phyloP scores from a whole-genome alignment of 208 protist genomes.

The Crithidia thermophila region DNA sequence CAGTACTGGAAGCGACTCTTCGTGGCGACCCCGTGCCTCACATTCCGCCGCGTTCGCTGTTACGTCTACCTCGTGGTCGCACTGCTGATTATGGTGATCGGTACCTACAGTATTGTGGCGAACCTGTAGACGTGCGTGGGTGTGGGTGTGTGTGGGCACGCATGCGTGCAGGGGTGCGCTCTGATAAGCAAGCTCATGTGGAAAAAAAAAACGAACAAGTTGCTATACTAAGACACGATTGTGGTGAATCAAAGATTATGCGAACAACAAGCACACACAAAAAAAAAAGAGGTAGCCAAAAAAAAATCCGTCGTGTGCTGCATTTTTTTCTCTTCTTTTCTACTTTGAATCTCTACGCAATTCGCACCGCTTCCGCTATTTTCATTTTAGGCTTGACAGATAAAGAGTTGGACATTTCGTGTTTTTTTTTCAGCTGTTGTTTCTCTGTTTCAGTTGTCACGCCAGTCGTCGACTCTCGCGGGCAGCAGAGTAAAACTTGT shows the following conservation, averaged over 20 bases:
- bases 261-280: conserved; percentile 1
- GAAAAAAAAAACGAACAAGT: not conserved
- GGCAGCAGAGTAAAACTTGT: no score
- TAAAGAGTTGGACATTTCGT: no score
- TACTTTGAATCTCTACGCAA: no score
- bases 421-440: no score
- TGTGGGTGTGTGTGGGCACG: not conserved
- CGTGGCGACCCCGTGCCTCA: conserved; percentile 31
- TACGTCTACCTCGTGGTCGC: conserved; percentile 61
- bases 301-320: no score
- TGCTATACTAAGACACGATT: not conserved
- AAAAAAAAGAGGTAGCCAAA: conserved; percentile 13
- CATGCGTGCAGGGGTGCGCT: not conserved
- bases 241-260: not conserved
- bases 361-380: no score
- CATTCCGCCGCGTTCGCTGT: conserved; percentile 43
- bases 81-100: conserved; percentile 77
- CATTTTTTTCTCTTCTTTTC: no score
- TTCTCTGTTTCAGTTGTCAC: no score
- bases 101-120: conserved; percentile 52
- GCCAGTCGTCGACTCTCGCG: no score
- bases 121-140: conserved; percentile 19
- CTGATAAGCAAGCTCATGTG: no score
- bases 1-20: conserved; percentile 64
- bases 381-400: no score